Base-by-base conservation (phyloP, 148 eudicot genomes). In the Heliamphora exappendiculata region DNA sequence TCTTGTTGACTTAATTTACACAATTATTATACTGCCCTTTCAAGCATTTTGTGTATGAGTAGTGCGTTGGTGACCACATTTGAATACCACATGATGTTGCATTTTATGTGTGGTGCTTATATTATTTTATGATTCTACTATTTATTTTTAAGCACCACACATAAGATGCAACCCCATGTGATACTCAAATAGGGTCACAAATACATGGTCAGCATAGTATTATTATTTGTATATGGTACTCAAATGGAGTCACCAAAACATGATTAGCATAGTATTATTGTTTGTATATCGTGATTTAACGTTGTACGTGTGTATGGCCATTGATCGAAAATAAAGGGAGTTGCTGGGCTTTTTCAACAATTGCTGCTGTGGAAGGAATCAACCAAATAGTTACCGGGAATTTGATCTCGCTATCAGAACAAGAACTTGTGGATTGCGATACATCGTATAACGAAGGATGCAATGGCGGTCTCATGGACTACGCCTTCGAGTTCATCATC, bases 401-500 rank as follows among this genome's bases (percentile, higher is more conserved):
- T 16, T 71, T 91, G 47, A 88, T 91, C 74, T 88, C 96, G 7
- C 79, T 93, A 8, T 93, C 98, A 0, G 98, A 93, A 80, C 98
- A 93, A 72, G 98, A 93, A 76, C 78, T 93, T 6, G 96, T 93
- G 16, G 98, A 93, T 16, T 93, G 98, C 73, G 98, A 93, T 68
- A 89, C 79, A 5, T 74, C 88, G 4, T 93, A 88, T 75, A 91
- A 93, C 42, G 85, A 91, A 60, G 98, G 98, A 0, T 93, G 98
- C 81, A 82, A 89, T 69, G 98, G 98, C 0, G 97, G 98, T 70
- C 90, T 89, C n/a, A 91, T 93, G 98, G 96, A 93, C 81, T 86
- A 89, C 31, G 98, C 96, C 9, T 91, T 88, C 39, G 81, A 88
- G 66, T 93, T 93, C 79, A 91, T 93, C 75, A 87, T 91, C 1